Base-by-base conservation (phyloP, 2,329 filamentous ascomycete genomes). In the Microcyclosporella mali region DNA sequence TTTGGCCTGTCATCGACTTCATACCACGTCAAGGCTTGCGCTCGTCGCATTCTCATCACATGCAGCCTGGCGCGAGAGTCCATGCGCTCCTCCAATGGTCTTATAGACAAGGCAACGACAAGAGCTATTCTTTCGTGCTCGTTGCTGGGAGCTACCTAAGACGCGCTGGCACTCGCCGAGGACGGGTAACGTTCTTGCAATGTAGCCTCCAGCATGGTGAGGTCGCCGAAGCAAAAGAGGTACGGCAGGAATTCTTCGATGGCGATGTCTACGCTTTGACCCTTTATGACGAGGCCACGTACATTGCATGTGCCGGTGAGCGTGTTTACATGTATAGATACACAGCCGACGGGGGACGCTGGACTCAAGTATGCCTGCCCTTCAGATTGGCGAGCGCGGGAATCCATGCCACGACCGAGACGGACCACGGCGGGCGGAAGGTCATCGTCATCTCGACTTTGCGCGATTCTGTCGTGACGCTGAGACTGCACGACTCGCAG, bases 31-130 rank as follows among this genome's bases (percentile, higher is more conserved):
- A 33, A 7, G 14, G 37, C 21, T 25, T 25, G 9, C 37, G 49
- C 4, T 46, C 49, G 18, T 4, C 12, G 4, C n/a, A 6, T 12
- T n/a, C 30, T 12, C 50, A 56, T 40, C 50, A 74, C 3, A 66
- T 88, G 12, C 71, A 75, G 33, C 50, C 63, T 1, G 74, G 75
- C 1, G 80, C 84, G 49, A 71, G 70, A 30, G 74, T 88, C 1
- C 70, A 77, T 33, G 71, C 76, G 1, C 61, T 88, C 6, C 62
- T 74, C 1, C 79, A 85, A 47, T 88, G 84, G 84, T 56, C 56
- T 2, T 53, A 54, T 35, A 47, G 39, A 2, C 27, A 43, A 17
- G 64, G 68, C 25, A 75, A 77, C 42, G 70, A 77, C 29, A 77
- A 74, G 42, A 71, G 65, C 0, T 84, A 82, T 61, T 71, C 75